Percentiles rank a stretch among this genome's conserved stretches.
Evolutionary conservation across 1,284 basidiomycete genomes (phyloP).

Genomic region (Athelia sp.): DNA sequence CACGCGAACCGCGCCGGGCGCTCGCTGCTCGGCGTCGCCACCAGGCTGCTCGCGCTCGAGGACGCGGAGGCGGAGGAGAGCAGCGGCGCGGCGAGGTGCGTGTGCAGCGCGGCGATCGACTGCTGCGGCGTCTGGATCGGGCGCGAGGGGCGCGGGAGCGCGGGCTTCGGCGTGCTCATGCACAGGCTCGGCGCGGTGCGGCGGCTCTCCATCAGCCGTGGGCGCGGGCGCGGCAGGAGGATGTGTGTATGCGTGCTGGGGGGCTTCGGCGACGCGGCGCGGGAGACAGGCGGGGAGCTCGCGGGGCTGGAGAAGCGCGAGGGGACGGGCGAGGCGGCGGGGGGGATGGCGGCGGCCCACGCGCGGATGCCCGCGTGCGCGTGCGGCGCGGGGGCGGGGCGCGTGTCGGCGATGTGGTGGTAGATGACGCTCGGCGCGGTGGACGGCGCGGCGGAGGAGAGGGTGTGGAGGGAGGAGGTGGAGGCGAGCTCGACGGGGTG

Average conservation of each 20-base stretch:
- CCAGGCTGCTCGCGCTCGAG: too few relatives aligned
- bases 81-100: background rate
- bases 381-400: slow-evolving; percentile 20
- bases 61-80: background rate
- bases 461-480: slow-evolving; percentile 6
- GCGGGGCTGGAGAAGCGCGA: slow-evolving; percentile 12
- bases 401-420: slow-evolving; percentile 14
- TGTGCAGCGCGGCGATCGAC: background rate
- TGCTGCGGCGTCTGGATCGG: background rate
- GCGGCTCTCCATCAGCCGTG: slow-evolving; percentile 32
- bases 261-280: slow-evolving; percentile 21
- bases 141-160: slow-evolving; percentile 7
- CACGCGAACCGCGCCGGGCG: too few relatives aligned
- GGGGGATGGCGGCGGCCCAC: slow-evolving; percentile 22
- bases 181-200: slow-evolving; percentile 42
- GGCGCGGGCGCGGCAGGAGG: slow-evolving; percentile 30
- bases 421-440: background rate
- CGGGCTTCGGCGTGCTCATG: slow-evolving; percentile 31
- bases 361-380: slow-evolving; percentile 27
- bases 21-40: too few relatives aligned
- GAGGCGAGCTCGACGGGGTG: slow-evolving; percentile 16
- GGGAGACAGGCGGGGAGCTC: slow-evolving; percentile 19
- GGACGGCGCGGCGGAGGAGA: slow-evolving; percentile 1
- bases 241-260: slow-evolving; percentile 19
- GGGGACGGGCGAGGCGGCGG: slow-evolving; percentile 5